Conservation (phyloP, 2,329 filamentous ascomycete genomes). For the Paecilomyces variotii region DNA sequence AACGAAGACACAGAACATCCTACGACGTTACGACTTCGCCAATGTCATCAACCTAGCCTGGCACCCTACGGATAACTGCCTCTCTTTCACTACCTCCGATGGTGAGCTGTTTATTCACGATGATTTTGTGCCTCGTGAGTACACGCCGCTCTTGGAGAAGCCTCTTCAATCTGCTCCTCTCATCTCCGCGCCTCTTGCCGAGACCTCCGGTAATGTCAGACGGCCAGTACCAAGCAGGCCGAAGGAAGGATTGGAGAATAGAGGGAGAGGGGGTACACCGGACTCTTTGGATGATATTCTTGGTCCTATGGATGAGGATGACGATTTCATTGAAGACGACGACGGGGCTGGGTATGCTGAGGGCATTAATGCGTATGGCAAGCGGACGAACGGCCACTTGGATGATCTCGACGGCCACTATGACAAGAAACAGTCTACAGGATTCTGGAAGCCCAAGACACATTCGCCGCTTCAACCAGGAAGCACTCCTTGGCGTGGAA, state of each 20-base stretch:
- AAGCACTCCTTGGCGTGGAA: slow-evolving; percentile 91
- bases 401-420: slow-evolving; percentile 36
- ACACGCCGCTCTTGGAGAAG: slow-evolving; percentile 42
- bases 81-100: slow-evolving; percentile 86
- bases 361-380: slow-evolving; percentile 55
- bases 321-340: slow-evolving; percentile 89
- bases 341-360: slow-evolving; percentile 84
- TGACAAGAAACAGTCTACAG: slow-evolving; percentile 44
- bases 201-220: slow-evolving; percentile 59
- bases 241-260: slow-evolving; percentile 44
- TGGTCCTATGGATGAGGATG: slow-evolving; percentile 53
- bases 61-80: slow-evolving; percentile 82
- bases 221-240: slow-evolving; percentile 49
- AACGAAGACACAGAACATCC: slow-evolving; percentile 71
- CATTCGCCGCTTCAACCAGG: slow-evolving; percentile 89
- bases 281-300: slow-evolving; percentile 82
- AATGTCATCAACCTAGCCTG: slow-evolving; percentile 82
- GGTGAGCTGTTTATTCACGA: slow-evolving; percentile 87
- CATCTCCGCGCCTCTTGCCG: slow-evolving; percentile 68
- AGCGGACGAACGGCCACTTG: slow-evolving; percentile 48
- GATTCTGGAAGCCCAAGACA: slow-evolving; percentile 53
- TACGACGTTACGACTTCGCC: slow-evolving; percentile 69
- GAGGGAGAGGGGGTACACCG: slow-evolving; percentile 53
- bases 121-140: slow-evolving; percentile 45
- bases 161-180: slow-evolving; percentile 70